These are phyloP conservation scores for Carallia pectinifolia DNA, from an alignment of 345 rosid species.

Conservation along the genomic window DNA sequence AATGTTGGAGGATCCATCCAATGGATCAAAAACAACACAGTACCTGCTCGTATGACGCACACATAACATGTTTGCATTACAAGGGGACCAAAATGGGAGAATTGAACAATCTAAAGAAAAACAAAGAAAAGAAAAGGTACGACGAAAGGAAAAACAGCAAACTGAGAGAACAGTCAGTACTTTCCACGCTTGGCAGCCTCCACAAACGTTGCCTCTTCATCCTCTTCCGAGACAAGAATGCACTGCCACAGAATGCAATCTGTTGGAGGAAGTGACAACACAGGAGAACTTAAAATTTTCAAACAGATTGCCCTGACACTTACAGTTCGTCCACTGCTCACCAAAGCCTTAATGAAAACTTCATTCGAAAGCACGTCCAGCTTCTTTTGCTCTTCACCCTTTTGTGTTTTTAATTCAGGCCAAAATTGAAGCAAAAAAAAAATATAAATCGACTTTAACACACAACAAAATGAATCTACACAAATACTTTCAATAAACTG, in stretches of 20 bases:
- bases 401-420: constrained; percentile 4
- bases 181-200: constrained; percentile 74
- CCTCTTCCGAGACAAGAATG: constrained; percentile 97
- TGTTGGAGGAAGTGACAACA: constrained; percentile 12
- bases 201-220: constrained; percentile 88
- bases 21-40: constrained; percentile 93
- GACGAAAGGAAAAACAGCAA: background rate
- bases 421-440: background rate
- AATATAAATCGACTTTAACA: background rate
- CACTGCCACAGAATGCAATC: constrained; percentile 45
- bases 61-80: background rate
- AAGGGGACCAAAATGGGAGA: background rate
- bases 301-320: constrained; percentile 24
- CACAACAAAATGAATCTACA: background rate
- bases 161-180: constrained; percentile 32
- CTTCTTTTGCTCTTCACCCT: constrained; percentile 99
- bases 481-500: background rate
- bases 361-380: constrained; percentile 96
- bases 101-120: background rate
- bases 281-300: background rate
- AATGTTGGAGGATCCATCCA: constrained; percentile 98
- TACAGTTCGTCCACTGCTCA: constrained; percentile 96
- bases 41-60: constrained; percentile 46
- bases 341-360: constrained; percentile 86
- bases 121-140: background rate